phyloP scores from a whole-genome alignment of 2,329 filamentous ascomycete species.

The Colletotrichum trifolii region DNA sequence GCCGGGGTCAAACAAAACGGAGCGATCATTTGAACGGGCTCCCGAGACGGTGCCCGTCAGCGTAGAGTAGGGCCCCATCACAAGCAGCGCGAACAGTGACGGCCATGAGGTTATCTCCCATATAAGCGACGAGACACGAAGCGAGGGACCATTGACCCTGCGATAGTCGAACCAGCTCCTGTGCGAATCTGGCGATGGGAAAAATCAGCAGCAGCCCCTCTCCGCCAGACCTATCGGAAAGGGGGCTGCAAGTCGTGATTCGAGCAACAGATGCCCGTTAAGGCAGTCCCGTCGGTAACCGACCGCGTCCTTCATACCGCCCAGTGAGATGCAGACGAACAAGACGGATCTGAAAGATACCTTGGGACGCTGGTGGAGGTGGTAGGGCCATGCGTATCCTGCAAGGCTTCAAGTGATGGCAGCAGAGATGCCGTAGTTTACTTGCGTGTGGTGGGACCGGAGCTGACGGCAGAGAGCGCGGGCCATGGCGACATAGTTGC shows the following conservation, averaged over 20 bases:
- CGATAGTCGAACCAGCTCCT: constrained; percentile 27
- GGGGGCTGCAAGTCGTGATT: constrained; percentile 47
- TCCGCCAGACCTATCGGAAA: constrained; percentile 53
- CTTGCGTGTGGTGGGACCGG: constrained; percentile 53
- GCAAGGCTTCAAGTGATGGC: constrained; percentile 54
- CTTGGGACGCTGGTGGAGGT: constrained; percentile 66
- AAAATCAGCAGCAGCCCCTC: constrained; percentile 45
- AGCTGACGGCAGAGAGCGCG: constrained; percentile 39
- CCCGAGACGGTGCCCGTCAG: neutral
- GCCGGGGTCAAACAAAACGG: no score
- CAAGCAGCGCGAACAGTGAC: constrained; percentile 35
- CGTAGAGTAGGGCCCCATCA: neutral
- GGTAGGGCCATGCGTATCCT: constrained; percentile 64
- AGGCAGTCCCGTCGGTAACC: constrained; percentile 27
- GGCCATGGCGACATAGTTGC: constrained; percentile 23
- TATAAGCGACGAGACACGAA: constrained; percentile 35
- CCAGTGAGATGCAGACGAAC: constrained; percentile 51
- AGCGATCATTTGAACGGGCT: neutral
- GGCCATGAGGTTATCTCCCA: constrained; percentile 36
- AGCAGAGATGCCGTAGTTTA: constrained; percentile 48
- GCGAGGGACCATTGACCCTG: constrained; percentile 13
- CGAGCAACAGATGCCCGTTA: constrained; percentile 35
- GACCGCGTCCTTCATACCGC: constrained; percentile 26
- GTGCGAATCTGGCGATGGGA: constrained; percentile 42
- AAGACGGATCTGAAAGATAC: constrained; percentile 65